Percentiles rank a stretch among this genome's conserved stretches.
phyloP scores from a whole-genome alignment of 2,329 filamentous ascomycete species.

The Ophiosphaerella korrae region DNA sequence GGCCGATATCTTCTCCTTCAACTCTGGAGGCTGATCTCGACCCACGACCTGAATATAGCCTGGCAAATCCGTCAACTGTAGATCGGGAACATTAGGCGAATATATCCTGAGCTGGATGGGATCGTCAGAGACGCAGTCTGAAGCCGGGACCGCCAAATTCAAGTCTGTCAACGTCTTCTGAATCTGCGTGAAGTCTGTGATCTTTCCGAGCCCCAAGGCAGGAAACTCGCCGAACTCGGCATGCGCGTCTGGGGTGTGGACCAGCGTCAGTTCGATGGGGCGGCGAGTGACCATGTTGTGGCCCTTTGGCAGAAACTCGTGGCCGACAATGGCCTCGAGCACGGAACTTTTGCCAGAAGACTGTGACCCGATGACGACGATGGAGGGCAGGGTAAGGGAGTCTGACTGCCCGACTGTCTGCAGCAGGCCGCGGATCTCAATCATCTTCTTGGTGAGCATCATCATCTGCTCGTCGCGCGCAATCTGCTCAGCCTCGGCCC shows the following conservation, averaged over 20 bases:
- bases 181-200: constrained; percentile 89
- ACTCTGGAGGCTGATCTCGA: constrained; percentile 83
- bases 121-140: constrained; percentile 92
- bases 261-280: constrained; percentile 92
- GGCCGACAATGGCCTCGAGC: constrained; percentile 92
- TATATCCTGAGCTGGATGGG: constrained; percentile 96
- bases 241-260: constrained; percentile 87
- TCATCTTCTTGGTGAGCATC: constrained; percentile 99
- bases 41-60: constrained; percentile 97
- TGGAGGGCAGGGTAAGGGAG: constrained; percentile 86
- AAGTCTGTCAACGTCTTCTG: constrained; percentile 94
- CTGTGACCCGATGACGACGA: constrained; percentile 98
- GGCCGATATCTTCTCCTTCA: constrained; percentile 95
- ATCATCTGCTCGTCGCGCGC: constrained; percentile 98
- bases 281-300: constrained; percentile 97
- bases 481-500: constrained; percentile 66
- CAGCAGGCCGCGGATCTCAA: constrained; percentile 92
- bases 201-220: constrained; percentile 83
- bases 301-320: constrained; percentile 98
- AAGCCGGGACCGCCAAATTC: constrained; percentile 88
- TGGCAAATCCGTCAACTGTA: constrained; percentile 93
- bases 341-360: constrained; percentile 99
- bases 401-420: constrained; percentile 92
- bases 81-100: constrained; percentile 91
- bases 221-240: constrained; percentile 97